Evolutionary conservation across 192 early-diverging fungal genomes (phyloP), one percentile per base, ranked within the genome.

Genomic region (Lunasporangiospora selenospora): DNA sequence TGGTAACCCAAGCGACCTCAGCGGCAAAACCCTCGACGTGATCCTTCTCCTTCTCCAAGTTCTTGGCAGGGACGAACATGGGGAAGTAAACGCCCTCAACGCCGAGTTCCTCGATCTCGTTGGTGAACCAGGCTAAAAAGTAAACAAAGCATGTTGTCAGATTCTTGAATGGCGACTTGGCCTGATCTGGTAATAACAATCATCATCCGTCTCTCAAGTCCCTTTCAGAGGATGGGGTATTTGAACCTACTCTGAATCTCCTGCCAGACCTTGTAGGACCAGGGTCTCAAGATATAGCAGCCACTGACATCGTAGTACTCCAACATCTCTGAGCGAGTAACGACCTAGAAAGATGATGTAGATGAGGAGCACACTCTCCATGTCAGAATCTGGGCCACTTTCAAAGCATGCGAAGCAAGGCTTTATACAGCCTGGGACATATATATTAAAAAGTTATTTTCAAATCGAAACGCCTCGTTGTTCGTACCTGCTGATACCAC

Each of bases 1-100:
- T 93, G 24, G 98, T 99, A 27, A 99, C 98, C 98, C 98, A 99
- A 13, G 98, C 98, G n/a, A 99, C 98, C 77, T 99, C 98, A 29
- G 98, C 95, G 41, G 96, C 93, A 79, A 99, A 99, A 23, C 98
- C 98, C 67, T 99, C 98, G 53, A 99, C 89, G 80, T 99, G 98
- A 60, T 98, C 96, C 89, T 99, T 99, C 76, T 99, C 98, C 58
- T 85, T 85, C 63, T 99, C 89, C 64, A 99, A 84, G 41, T 89
- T 89, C 59, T 85, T 79, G 58, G 82, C 80, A 16, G 95, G 90
- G 13, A 99, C 94, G 80, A 99, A 99, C 96, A 99, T 99, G 49
- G 98, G 98, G 88, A 99, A 99, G 81, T 98, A 99, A 73, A 91
- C 90, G 79, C 98, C 93, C 61, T 96, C 94, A 21, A 99, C 95